Evolutionary conservation across 140 eudicot species (phyloP), one percentile per base, ranked within the genome.

Genomic region (Senecio squalidus): DNA sequence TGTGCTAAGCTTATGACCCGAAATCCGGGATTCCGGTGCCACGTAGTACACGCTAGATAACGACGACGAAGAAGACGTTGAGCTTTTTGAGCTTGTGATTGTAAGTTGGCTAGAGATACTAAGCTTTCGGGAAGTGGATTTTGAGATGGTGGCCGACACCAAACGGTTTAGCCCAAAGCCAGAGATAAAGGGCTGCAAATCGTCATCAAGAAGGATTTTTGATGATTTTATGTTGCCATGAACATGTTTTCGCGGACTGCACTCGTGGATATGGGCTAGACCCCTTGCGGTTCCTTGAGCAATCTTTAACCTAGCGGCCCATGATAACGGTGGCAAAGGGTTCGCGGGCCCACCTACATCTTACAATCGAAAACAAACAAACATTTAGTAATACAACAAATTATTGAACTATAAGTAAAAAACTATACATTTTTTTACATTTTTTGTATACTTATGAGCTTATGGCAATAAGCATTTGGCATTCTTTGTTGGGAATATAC

Each of bases 171-270:
- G 88, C 53, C 98, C 98, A 15, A 92, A 92, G 4, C 96, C 98
- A 13, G 89, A 79, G 20, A 92, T 79, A 62, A 74, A 82, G 0
- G 98, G 95, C 18, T 75, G 81, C 22, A 92, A 77, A 68, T 92
- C 92, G 16, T 84, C 80, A 40, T 87, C 87, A 1, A 92, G 96
- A 54, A 92, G 95, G 74, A 92, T 77, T 62, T 92, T 87, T n/a
- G 96, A 83, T 54, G 96, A 82, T 77, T 82, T 92, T 28, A 92
- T 72, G 76, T 82, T 87, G 8, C 98, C 98, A 7, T 92, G 98
- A 34, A 82, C 70, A 16, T 84, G 77, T 58, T 92, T 92, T 52
- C 76, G 75, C 0, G 95, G 98, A 64, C 91, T 87, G 78, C 86
- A 92, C 45, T 92, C 98, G 39, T 92, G 98, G 13, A 92, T 84